Base-by-base conservation (phyloP, 495 filamentous ascomycete species). In the Tuber umbilicatum region DNA sequence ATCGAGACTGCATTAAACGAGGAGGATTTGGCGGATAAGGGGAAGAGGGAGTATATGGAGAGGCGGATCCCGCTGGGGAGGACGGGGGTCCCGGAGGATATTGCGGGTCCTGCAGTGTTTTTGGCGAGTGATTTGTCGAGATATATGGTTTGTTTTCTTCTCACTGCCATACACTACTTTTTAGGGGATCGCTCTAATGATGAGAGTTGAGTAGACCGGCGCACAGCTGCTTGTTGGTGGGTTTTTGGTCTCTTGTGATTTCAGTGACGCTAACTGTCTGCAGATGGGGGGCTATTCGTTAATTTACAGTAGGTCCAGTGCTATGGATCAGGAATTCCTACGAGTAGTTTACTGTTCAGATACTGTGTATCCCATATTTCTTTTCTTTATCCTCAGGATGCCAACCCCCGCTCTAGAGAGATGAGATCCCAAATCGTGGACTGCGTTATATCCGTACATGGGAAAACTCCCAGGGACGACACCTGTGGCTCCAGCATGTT, bases 1-100 rank as follows among this genome's bases (percentile, higher is more conserved):
- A 91, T 97, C 74, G 86, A 88, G 80, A 97, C 94, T 47, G 92
- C 93, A 87, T 82, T 97, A 72, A 97, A 96, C 83, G 93, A 94
- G 83, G 88, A 88, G 80, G 93, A 97, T 84, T 85, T 97, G 82
- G 86, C 81, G 9, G 86, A 89, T 72, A 87, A 90, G 37, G 86
- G 79, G 74, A 97, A 97, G 89, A 85, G 90, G 78, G 83, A 73
- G 81, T 95, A 96, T 84, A 95, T 94, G 91, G 93, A 97, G 84
- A 89, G 88, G 2, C 83, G 94, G 47, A 94, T 96, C 76, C 93
- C 93, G 74, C 82, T 97, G 68, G 93, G 93, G 0, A 86, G 92
- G 79, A 88, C 89, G 50, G 92, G 92, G 0, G 85, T 86, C 79
- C 87, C 91, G 39, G 78, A 77, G 55, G 92, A 97, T 86, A 80